These are phyloP conservation scores for Phytopythium helicoides DNA, from an alignment of 352 stramenopile species.

Conservation along the genomic window DNA sequence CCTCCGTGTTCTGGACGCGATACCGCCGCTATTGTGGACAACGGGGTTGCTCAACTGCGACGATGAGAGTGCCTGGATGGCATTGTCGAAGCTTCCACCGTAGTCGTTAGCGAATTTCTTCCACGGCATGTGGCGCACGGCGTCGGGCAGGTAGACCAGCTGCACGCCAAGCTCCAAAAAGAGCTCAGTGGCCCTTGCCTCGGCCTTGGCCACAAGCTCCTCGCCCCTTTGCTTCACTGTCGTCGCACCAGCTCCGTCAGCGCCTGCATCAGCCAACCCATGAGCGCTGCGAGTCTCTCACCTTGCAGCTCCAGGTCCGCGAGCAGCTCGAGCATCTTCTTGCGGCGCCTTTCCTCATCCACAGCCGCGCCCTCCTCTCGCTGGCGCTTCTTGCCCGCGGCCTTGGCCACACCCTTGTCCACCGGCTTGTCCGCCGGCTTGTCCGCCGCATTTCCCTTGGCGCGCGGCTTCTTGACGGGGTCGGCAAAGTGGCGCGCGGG, in stretches of 20 bases:
- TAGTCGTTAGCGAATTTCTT: conserved; percentile 82
- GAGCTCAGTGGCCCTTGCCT: conserved; percentile 59
- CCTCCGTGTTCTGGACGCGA: conserved; percentile 5
- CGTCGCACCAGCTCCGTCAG: too few species aligned
- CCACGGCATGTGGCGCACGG: conserved; percentile 74
- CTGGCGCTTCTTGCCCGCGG: conserved; percentile 19
- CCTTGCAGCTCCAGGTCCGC: conserved; percentile 64
- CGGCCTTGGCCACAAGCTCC: conserved; percentile 44
- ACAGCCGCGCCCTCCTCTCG: conserved; percentile 14
- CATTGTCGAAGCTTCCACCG: conserved; percentile 65
- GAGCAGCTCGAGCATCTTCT: conserved; percentile 39
- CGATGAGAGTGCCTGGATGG: conserved; percentile 59
- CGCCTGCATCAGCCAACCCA: too few species aligned
- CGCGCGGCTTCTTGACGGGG: conserved; percentile 14
- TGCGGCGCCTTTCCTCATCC: conserved; percentile 39
- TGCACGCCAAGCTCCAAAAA: conserved; percentile 78
- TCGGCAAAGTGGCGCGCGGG: conserved; percentile 25
- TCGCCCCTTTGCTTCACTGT: conserved; percentile 74
- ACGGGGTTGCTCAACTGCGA: conserved; percentile 6
- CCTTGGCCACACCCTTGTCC: conserved; percentile 1
- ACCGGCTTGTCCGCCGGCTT: conserved; percentile 3
- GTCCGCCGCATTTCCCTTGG: neutral
- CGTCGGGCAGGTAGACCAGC: conserved; percentile 68
- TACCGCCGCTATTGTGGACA: neutral
- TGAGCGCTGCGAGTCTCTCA: too few species aligned